Base-by-base conservation (phyloP, 1,284 basidiomycete species). In the Puccinia sorghi region DNA sequence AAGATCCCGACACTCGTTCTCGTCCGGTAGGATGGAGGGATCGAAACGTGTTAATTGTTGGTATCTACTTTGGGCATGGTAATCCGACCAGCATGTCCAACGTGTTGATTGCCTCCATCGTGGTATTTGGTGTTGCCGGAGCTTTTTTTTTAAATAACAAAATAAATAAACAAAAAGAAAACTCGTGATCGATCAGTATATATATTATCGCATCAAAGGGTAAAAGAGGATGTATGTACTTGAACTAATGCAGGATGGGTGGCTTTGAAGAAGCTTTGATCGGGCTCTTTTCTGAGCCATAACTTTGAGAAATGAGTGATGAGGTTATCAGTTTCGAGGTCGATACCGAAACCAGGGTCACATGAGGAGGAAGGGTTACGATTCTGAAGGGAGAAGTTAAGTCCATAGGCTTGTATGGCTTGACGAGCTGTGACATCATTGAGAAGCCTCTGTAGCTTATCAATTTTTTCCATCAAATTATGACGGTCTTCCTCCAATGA, bases 261-360 rank as follows among this genome's bases (percentile, higher is more conserved):
- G n/a, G 75, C 64, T 20, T 61, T 39, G 20, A 69, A 50, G 15
- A 78, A 78, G 22, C 64, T 69, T 27, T 70, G 39, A 50, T 78
- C 75, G 32, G 75, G 75, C 11, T 78, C 56, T 71, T 69, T 61
- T 46, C 66, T 70, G 15, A 78, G 57, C 75, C 75, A 78, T 27
- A 78, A 22, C 43, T 78, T 78, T 1, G 75, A 78, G 52, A 78
- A 78, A 61, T 69, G 67, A 22, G 56, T 78, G 56, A 69, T 25
- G 52, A 78, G 67, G 46, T 78, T 78, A 17, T 78, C 67, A n/a
- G 66, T 20, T 39, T 78, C 75, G n/a, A 78, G 56, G 57, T 78
- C 75, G 32, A 78, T 78, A 17, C 56, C 56, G 15, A 63, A 61
- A 25, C 22, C 15, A 11, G 48, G 20, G 54, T 52, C 22, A 27